phyloP scores from a whole-genome alignment of 768 basidiomycete species.

The Phanerochaete sordida region DNA sequence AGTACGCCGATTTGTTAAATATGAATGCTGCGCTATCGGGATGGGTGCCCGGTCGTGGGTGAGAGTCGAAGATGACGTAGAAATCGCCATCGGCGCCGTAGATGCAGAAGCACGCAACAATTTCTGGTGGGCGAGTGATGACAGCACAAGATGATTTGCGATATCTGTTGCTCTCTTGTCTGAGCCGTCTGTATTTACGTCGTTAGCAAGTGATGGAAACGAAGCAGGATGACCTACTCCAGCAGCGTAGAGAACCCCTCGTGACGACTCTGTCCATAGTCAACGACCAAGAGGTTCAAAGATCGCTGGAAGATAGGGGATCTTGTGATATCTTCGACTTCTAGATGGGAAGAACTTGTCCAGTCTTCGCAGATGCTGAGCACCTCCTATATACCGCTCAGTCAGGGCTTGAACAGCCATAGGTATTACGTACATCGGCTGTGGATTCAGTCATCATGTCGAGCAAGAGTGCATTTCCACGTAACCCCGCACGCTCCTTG shows the following conservation, averaged over 20 bases:
- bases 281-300: constrained; percentile 30
- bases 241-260: constrained; percentile 33
- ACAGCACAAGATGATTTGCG: constrained; percentile 38
- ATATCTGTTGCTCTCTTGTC: constrained; percentile 1
- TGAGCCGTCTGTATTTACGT: constrained; percentile 15
- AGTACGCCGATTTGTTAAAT: constrained; percentile 42
- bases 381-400: constrained; percentile 57
- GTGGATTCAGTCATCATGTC: constrained; percentile 31
- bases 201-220: not conserved
- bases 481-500: constrained; percentile 28
- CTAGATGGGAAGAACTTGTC: constrained; percentile 49
- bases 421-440: constrained; percentile 34
- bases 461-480: constrained; percentile 29
- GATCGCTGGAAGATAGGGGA: constrained; percentile 47
- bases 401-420: too few species aligned
- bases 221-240: constrained; percentile 16
- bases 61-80: constrained; percentile 67
- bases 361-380: constrained; percentile 53
- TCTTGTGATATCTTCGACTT: constrained; percentile 48
- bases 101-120: constrained; percentile 49
- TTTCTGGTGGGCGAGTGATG: constrained; percentile 71
- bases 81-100: constrained; percentile 23
- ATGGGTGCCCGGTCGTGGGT: constrained; percentile 51
- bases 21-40: constrained; percentile 58
- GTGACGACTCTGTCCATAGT: constrained; percentile 35